Conservation (phyloP, 2,329 filamentous ascomycete genomes). For the Rhinocladiella similis region DNA sequence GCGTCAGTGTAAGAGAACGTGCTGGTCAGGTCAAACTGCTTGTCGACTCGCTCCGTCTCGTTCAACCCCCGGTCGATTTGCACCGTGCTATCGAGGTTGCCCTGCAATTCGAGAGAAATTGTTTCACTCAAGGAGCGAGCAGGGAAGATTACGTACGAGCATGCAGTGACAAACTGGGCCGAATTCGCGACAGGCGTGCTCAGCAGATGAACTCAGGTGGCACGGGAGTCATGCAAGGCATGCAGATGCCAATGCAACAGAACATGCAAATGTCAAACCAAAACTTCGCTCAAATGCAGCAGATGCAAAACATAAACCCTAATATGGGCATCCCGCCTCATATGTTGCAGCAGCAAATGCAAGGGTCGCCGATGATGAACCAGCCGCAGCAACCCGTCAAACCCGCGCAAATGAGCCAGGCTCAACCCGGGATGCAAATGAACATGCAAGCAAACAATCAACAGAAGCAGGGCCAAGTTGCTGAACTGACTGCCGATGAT, state of each 20-base stretch:
- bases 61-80: conserved; percentile 43
- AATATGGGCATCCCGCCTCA: conserved; percentile 41
- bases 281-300: conserved; percentile 38
- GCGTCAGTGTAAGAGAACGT: conserved; percentile 41
- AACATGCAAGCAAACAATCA: conserved; percentile 33
- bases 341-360: conserved; percentile 53
- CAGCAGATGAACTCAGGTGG: conserved; percentile 36
- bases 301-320: conserved; percentile 37
- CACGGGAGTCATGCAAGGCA: conserved; percentile 35
- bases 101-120: conserved; percentile 46
- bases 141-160: conserved; percentile 44
- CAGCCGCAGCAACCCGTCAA: conserved; percentile 34
- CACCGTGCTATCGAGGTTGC: conserved; percentile 42
- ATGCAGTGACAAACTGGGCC: conserved; percentile 45
- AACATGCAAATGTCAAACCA: conserved; percentile 37
- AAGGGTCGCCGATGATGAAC: conserved; percentile 48
- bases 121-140: conserved; percentile 40
- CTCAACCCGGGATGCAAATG: conserved; percentile 18
- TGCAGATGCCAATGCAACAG: conserved; percentile 35
- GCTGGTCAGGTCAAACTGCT: conserved; percentile 46
- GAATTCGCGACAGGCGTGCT: conserved; percentile 46
- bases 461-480: conserved; percentile 28
- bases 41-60: conserved; percentile 48
- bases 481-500: conserved; percentile 41
- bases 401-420: conserved; percentile 28